These are phyloP conservation scores for Pilobolus umbonatus DNA, from an alignment of 192 early-diverging fungal genomes.

Conservation along the genomic window DNA sequence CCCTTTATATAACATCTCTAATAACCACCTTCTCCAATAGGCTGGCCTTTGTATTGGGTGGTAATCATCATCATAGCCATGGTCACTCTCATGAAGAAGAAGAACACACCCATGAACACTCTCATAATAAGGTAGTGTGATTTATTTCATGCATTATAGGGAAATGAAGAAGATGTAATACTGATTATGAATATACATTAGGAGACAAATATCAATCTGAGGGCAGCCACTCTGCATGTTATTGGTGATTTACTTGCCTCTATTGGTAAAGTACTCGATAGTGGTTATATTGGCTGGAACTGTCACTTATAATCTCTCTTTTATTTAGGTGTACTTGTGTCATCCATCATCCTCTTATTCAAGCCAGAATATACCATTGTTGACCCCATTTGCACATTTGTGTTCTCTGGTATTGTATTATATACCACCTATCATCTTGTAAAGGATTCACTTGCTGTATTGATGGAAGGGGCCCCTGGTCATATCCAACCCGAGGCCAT, in stretches of 20 bases:
- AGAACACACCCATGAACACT: conserved; percentile 35
- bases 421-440: conserved; percentile 66
- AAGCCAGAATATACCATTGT: conserved; percentile 56
- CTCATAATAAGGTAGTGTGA: conserved; percentile 14
- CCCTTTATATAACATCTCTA: neutral
- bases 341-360: conserved; percentile 60
- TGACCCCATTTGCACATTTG: conserved; percentile 79
- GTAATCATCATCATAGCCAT: conserved; percentile 43
- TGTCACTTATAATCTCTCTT: neutral
- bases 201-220: conserved; percentile 59
- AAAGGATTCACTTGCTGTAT: conserved; percentile 54
- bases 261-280: conserved; percentile 38
- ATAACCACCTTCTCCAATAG: conserved; percentile 22
- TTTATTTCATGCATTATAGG: neutral
- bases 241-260: conserved; percentile 75
- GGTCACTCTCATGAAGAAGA: conserved; percentile 21
- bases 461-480: conserved; percentile 71
- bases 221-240: conserved; percentile 74
- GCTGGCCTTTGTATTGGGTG: conserved; percentile 50
- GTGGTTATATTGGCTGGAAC: neutral
- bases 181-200: neutral
- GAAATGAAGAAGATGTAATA: neutral
- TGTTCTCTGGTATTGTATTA: conserved; percentile 74
- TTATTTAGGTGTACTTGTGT: conserved; percentile 60
- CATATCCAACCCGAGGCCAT: conserved; percentile 47